Percentiles rank a stretch among this genome's conserved stretches.
Evolutionary conservation across 1,284 basidiomycete genomes (phyloP).

Genomic region (Thecaphora thlaspeos): DNA sequence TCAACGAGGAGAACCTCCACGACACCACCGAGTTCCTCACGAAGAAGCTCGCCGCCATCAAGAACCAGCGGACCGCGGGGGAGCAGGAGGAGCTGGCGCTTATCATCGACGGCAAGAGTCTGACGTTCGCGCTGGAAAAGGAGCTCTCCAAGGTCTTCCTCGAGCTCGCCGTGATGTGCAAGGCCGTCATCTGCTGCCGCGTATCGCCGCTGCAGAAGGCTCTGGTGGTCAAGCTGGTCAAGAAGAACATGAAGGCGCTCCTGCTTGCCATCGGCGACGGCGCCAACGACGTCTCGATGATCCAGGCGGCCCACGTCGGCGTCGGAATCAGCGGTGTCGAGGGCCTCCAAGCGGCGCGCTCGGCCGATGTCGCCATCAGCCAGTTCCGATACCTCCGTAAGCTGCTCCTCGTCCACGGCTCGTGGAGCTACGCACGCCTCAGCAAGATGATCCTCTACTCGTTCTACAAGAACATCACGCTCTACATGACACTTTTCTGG

Average conservation of each 20-base stretch:
- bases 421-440: slow-evolving; percentile 94
- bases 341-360: slow-evolving; percentile 94
- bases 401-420: slow-evolving; percentile 90
- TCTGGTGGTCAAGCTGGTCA: slow-evolving; percentile 95
- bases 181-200: slow-evolving; percentile 96
- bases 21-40: slow-evolving; percentile 83
- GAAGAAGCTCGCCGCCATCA: slow-evolving; percentile 85
- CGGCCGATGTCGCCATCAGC: slow-evolving; percentile 94
- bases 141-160: slow-evolving; percentile 83
- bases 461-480: slow-evolving; percentile 75
- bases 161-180: slow-evolving; percentile 96
- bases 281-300: slow-evolving; percentile 67
- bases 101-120: slow-evolving; percentile 93
- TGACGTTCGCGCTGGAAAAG: slow-evolving; percentile 89
- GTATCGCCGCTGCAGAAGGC: slow-evolving; percentile 98
- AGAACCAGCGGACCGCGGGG: slow-evolving; percentile 78
- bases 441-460: slow-evolving; percentile 82
- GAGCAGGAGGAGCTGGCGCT: slow-evolving; percentile 93
- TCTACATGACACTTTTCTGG: slow-evolving; percentile 99
- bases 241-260: slow-evolving; percentile 88
- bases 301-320: slow-evolving; percentile 73
- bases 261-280: slow-evolving; percentile 82
- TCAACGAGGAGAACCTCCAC: slow-evolving; percentile 83
- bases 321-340: slow-evolving; percentile 98
- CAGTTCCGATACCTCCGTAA: slow-evolving; percentile 98